A percentile compares a stretch with the other conserved stretches of the same genome.
Conservation (phyloP, 148 eudicot species). For the Bassia scoparia region DNA sequence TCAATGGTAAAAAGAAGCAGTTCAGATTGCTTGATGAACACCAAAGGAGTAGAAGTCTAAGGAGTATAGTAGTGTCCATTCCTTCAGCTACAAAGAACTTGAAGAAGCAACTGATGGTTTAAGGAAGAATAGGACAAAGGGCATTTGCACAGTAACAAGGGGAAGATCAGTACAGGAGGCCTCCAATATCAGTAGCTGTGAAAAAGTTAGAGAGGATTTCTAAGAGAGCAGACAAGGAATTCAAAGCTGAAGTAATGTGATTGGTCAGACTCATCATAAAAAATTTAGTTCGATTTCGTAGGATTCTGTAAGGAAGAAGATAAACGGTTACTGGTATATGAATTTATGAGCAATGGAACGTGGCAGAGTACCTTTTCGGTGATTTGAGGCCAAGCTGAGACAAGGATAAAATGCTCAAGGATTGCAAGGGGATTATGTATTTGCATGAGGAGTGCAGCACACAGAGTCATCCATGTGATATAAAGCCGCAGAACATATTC, state of each 20-base stretch:
- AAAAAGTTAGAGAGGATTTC: slow-evolving; percentile 9
- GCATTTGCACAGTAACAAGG: slow-evolving; percentile 43
- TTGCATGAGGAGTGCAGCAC: slow-evolving; percentile 54
- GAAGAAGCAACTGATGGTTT: slow-evolving; percentile 39
- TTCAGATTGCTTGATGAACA: neutral
- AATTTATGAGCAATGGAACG: slow-evolving; percentile 47
- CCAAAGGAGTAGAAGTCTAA: slow-evolving; percentile 6
- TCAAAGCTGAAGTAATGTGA: slow-evolving; percentile 39
- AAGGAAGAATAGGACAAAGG: slow-evolving; percentile 31
- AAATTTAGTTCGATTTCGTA: slow-evolving; percentile 39
- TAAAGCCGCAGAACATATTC: slow-evolving; percentile 20
- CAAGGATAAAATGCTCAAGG: slow-evolving; percentile 28
- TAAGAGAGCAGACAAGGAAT: slow-evolving; percentile 46
- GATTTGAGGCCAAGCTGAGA: slow-evolving; percentile 40
- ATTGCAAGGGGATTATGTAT: slow-evolving; percentile 42
- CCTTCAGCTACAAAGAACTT: slow-evolving; percentile 39
- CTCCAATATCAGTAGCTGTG: neutral
- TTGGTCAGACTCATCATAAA: slow-evolving; percentile 44
- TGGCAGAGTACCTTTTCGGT: slow-evolving; percentile 40
- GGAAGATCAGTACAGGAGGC: slow-evolving; percentile 25
- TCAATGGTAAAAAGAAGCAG: neutral
- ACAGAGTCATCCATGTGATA: slow-evolving; percentile 63
- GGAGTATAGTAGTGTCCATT: slow-evolving; percentile 16
- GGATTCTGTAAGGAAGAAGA: slow-evolving; percentile 53
- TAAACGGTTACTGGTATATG: slow-evolving; percentile 38